Evolutionary conservation across 257 asterid species (phyloP).

Genomic region (Sherardia arvensis): DNA sequence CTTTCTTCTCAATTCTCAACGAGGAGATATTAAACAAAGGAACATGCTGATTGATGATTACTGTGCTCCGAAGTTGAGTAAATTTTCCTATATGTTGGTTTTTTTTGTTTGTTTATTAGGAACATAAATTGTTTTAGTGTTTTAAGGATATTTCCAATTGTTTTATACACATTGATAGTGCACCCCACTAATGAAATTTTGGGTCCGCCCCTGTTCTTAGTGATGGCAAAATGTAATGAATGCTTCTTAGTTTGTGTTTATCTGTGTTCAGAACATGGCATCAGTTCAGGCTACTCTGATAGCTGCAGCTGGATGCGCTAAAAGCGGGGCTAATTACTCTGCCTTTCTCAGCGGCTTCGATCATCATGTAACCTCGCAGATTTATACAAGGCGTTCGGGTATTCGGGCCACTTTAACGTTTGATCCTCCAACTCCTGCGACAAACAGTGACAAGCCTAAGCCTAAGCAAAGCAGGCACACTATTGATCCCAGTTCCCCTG

Average conservation of each 20-base stretch:
- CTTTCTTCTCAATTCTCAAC: no score
- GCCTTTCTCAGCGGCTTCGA: slow-evolving; percentile 50
- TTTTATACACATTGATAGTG: no score
- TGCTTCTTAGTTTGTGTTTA: background rate
- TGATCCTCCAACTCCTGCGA: slow-evolving; percentile 53
- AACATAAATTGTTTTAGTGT: no score
- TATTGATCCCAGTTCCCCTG: slow-evolving; percentile 81
- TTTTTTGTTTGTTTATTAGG: no score
- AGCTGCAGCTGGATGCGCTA: slow-evolving; percentile 48
- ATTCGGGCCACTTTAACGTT: slow-evolving; percentile 70
- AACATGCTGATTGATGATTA: no score
- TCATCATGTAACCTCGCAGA: slow-evolving; percentile 23
- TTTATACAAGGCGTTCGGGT: slow-evolving; percentile 25
- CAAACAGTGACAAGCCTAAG: slow-evolving; percentile 30
- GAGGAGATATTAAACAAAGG: no score
- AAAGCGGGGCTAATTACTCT: slow-evolving; percentile 26
- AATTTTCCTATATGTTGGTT: no score
- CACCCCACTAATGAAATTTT: no score
- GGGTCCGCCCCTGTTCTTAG: background rate
- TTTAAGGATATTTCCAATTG: no score
- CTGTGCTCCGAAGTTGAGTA: no score
- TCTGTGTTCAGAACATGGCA: slow-evolving; percentile 39
- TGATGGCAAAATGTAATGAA: background rate
- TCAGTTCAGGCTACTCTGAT: slow-evolving; percentile 63
- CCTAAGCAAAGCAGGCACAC: slow-evolving; percentile 66